These are phyloP conservation scores for Panicum hallii DNA, from an alignment of 202 grass and related monocot genomes.

Conservation along the genomic window DNA sequence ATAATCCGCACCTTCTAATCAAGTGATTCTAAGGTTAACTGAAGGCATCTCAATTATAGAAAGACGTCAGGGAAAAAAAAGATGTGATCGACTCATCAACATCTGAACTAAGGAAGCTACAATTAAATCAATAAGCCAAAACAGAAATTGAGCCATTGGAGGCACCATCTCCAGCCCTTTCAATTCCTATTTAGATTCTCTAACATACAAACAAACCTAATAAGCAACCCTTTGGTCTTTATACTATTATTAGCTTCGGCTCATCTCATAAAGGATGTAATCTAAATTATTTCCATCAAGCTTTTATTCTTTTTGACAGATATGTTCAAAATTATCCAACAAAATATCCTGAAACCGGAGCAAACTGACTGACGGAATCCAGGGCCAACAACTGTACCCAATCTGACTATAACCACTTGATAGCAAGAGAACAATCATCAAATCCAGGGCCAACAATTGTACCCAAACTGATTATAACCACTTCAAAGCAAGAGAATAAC, in stretches of 20 bases:
- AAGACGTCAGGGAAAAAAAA: neutral
- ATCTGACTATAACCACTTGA: neutral
- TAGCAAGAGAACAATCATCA: neutral
- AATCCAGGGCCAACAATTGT: neutral
- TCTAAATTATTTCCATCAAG: neutral
- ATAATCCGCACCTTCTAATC: neutral
- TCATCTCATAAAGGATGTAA: neutral
- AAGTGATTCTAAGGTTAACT: conserved; percentile 13
- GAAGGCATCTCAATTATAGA: conserved; percentile 5
- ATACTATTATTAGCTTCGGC: neutral
- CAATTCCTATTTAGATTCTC: neutral
- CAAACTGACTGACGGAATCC: neutral
- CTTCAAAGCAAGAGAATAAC: conserved; percentile 13
- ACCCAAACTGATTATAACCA: neutral
- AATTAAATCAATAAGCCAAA: neutral
- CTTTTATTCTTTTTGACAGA: neutral
- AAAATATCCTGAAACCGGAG: neutral
- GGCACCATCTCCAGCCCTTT: neutral
- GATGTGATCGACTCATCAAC: neutral
- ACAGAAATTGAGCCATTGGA: neutral
- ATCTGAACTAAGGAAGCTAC: neutral
- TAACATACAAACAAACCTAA: neutral
- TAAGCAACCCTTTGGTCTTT: neutral
- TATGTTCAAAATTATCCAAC: neutral
- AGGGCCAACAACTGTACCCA: neutral